Base-by-base conservation (phyloP, 352 stramenopile species). In the Elongisporangium undulatum region DNA sequence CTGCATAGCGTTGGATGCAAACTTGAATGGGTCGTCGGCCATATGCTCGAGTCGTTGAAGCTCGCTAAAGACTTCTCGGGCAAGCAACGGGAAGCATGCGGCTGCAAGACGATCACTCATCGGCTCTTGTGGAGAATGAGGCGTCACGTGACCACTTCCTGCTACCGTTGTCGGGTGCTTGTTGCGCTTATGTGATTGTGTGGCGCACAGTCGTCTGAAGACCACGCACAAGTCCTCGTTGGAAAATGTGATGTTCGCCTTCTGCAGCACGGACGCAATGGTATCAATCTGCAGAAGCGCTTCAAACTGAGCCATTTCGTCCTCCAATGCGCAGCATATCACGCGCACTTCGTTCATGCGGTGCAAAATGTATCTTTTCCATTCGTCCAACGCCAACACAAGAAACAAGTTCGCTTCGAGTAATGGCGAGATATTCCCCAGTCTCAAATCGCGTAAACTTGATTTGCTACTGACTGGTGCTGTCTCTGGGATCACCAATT, bases 311-410 rank as follows among this genome's bases (percentile, higher is more conserved):
- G 56, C 49, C 48, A 90, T 69, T 13, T 90, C 79, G 23, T 83
- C 77, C 24, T 90, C 74, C 26, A 83, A 72, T 16, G 62, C 65
- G 57, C 71, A 85, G 53, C 79, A 90, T 13, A 78, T 68, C 16
- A 89, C 71, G 5, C 77, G 75, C 2, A 94, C 59, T 29, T 90
- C 81, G 58, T 88, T 82, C 53, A 94, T 77, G 12, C 79, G 75
- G n/a, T 79, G 59, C 19, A 87, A 66, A 15, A 92, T 67, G 56
- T 92, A 92, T 2, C 68, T 71, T 38, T 85, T 75, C 82, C 85
- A 94, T 58, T 94, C 85, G 16, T 74, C 48, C 10, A 92, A 48
- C 8, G 74, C 71, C 0, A 91, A 39, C 3, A 92, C 65, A 0
- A 94, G 69, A 26, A 94, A 91, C 10, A 61, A 49, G 3, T 72